phyloP scores from a whole-genome alignment of 2,329 filamentous ascomycete species.

The Fusarium staphyleae region DNA sequence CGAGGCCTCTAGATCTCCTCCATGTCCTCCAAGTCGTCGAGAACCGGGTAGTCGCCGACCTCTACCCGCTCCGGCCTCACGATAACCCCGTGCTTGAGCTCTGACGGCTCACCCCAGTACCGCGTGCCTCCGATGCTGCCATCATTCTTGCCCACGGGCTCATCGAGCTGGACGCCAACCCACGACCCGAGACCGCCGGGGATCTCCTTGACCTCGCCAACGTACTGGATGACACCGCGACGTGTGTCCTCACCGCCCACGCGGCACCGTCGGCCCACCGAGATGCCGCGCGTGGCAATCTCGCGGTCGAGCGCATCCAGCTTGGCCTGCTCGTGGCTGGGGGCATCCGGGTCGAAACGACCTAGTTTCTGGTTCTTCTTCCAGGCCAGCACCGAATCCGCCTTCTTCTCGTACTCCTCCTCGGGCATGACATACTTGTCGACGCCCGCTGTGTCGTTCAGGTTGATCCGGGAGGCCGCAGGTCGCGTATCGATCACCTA shows the following conservation, averaged over 20 bases:
- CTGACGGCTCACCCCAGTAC: constrained; percentile 73
- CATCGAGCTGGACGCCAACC: constrained; percentile 78
- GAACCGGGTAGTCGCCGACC: constrained; percentile 72
- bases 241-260: constrained; percentile 72
- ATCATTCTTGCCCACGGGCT: constrained; percentile 84
- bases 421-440: constrained; percentile 91
- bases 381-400: constrained; percentile 91
- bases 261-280: constrained; percentile 67
- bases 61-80: constrained; percentile 81
- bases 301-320: constrained; percentile 73
- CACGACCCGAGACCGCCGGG: constrained; percentile 69
- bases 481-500: constrained; percentile 85
- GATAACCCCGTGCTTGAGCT: constrained; percentile 77
- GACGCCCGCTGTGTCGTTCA: constrained; percentile 79
- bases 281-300: constrained; percentile 72
- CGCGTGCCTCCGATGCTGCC: constrained; percentile 71
- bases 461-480: constrained; percentile 76
- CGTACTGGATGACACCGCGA: constrained; percentile 73
- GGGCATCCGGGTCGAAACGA: constrained; percentile 88
- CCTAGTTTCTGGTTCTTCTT: constrained; percentile 96
- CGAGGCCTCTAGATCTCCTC: constrained; percentile 66
- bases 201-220: constrained; percentile 78
- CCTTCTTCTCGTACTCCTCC: constrained; percentile 83
- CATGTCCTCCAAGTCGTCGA: constrained; percentile 80
- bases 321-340: constrained; percentile 75